Evolutionary conservation across 768 basidiomycete genomes (phyloP), one percentile per base, ranked within the genome.

Genomic region (Antrodiella citrinella): DNA sequence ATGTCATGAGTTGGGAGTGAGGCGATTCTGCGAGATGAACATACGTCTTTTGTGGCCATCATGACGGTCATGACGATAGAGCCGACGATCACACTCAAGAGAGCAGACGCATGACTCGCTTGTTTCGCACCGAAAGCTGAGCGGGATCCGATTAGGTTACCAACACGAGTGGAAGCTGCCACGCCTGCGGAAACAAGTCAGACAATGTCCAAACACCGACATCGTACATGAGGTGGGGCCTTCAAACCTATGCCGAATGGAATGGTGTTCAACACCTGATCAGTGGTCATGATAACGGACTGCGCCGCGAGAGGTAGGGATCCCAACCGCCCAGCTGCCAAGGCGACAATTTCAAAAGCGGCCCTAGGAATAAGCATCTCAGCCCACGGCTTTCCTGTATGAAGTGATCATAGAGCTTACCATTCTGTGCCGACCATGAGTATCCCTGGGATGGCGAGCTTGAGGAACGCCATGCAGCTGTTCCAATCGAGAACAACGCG

Each of bases 401-500:
- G n/a, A n/a, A n/a, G n/a, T n/a, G n/a, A n/a, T n/a, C n/a, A n/a
- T n/a, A n/a, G 15, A 4, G 52, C 72, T 48, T 59, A 86, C 86
- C 86, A 90, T 69, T 90, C 87, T 3, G 85, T 86, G 19, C 82
- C 84, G 23, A 87, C 77, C 85, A 87, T 87, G 22, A 86, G 57
- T 41, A 89, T 84, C 0, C 86, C 87, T 0, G 86, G 85, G n/a
- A 88, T 57, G 0, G 84, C 86, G 40, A 89, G 73, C 47, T 72
- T 73, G 22, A 85, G 71, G 63, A 89, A 88, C 19, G 59, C 59
- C 30, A 69, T 53, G 54, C 84, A 86, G 54, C 78, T 74, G 18
- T 64, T 61, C 9, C 57, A 22, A 51, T 82, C 72, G 35, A 86
- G 53, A 10, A 75, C 75, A 2, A 66, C 60, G 0, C 58, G 57